Conservation (phyloP, 768 basidiomycete species). For the Kwoniella dejecticola region DNA sequence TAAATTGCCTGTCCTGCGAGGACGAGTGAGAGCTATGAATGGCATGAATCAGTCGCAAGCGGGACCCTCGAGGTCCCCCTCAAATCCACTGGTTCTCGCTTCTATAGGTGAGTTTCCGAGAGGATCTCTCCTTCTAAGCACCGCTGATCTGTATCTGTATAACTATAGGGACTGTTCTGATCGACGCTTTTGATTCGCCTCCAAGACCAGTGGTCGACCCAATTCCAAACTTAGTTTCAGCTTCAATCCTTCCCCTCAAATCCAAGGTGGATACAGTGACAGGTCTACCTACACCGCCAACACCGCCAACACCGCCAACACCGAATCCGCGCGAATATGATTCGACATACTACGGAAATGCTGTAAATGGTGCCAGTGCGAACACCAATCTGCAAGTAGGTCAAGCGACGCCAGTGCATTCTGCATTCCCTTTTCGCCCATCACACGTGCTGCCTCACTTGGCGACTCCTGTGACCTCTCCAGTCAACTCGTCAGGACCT, state of each 20-base stretch:
- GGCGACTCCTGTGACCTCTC: slow-evolving; percentile 6
- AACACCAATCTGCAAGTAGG: too few species aligned
- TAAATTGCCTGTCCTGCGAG: too few species aligned
- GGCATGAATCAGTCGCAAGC: slow-evolving; percentile 1
- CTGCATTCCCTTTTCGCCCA: not conserved
- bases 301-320: not conserved
- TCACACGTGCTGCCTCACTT: not conserved
- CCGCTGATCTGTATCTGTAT: too few species aligned
- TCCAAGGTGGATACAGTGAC: not conserved
- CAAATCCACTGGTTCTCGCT: slow-evolving; percentile 22
- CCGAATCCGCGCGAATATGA: too few species aligned
- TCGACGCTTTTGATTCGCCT: slow-evolving; percentile 41
- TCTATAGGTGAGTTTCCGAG: slow-evolving; percentile 40
- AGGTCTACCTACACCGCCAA: slow-evolving; percentile 3
- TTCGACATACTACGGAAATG: not conserved
- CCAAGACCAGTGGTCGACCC: slow-evolving; percentile 14
- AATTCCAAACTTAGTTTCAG: slow-evolving; percentile 19
- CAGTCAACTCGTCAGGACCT: slow-evolving; percentile 8
- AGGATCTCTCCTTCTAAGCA: too few species aligned
- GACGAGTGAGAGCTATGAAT: too few species aligned
- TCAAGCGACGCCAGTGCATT: not conserved
- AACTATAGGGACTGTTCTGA: slow-evolving; percentile 45
- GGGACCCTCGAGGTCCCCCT: not conserved
- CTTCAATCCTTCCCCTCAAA: not conserved
- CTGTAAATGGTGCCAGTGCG: not conserved